These are phyloP conservation scores for Prosopis cineraria DNA, from an alignment of 306 rosid species.

Conservation along the genomic window DNA sequence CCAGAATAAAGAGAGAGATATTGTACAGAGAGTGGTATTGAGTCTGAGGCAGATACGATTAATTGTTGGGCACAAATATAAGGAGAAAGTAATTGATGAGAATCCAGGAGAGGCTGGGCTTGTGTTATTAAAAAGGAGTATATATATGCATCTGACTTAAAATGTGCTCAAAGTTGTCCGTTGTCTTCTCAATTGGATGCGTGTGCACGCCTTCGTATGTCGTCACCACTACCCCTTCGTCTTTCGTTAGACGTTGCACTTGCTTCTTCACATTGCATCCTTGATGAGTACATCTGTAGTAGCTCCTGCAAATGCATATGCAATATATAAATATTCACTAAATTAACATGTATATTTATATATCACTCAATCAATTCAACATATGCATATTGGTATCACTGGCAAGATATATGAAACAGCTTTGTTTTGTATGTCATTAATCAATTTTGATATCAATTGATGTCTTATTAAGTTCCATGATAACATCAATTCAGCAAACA, in stretches of 20 bases:
- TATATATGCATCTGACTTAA: conserved; percentile 87
- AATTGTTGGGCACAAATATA: conserved; percentile 3
- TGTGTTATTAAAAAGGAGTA: conserved; percentile 49
- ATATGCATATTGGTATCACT: not conserved
- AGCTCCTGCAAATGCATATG: conserved; percentile 58
- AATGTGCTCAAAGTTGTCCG: conserved; percentile 84
- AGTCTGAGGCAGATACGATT: not conserved
- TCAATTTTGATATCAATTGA: not conserved
- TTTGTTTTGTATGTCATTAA: not conserved
- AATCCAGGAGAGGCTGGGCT: not conserved
- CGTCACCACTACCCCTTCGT: conserved; percentile 85
- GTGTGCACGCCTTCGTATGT: conserved; percentile 90
- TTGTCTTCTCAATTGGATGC: conserved; percentile 74
- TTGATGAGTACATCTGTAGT: conserved; percentile 84
- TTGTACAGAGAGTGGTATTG: not conserved
- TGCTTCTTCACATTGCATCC: conserved; percentile 96
- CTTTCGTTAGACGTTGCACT: conserved; percentile 81
- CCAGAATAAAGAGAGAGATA: conserved; percentile 12
- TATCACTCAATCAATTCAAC: not conserved
- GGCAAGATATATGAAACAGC: not conserved
- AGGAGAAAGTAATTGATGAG: not conserved
- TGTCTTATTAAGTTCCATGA: not conserved
- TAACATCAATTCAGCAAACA: not conserved
- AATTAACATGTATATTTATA: not conserved
- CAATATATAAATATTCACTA: not conserved